These are phyloP conservation scores for Daucus carota DNA, from an alignment of 129 eudicot genomes.

Conservation along the genomic window DNA sequence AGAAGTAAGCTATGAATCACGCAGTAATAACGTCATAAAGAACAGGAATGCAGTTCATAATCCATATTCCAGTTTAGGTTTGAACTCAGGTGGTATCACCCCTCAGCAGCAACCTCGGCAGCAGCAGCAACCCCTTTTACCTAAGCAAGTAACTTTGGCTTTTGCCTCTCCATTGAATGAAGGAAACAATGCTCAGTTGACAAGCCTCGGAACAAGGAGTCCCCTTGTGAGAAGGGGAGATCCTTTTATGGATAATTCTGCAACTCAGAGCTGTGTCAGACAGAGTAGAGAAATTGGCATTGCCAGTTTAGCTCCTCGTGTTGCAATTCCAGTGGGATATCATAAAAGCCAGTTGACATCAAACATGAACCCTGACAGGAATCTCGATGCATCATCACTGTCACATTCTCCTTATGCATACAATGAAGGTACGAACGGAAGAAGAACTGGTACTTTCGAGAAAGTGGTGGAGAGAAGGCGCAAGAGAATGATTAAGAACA, in stretches of 20 bases:
- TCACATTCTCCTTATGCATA: constrained; percentile 46
- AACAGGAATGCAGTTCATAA: constrained; percentile 13
- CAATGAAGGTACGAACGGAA: constrained; percentile 49
- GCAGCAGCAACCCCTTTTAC: constrained; percentile 41
- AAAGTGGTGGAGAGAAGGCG: constrained; percentile 84
- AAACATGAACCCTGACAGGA: constrained; percentile 35
- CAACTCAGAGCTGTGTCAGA: constrained; percentile 28
- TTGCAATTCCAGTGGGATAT: constrained; percentile 29
- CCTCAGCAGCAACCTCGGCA: constrained; percentile 23
- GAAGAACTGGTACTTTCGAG: constrained; percentile 52
- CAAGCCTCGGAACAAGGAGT: constrained; percentile 36
- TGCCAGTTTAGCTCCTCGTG: constrained; percentile 24
- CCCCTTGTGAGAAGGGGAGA: constrained; percentile 27
- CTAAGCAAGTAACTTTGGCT: constrained; percentile 60
- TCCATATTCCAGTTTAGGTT: constrained; percentile 23
- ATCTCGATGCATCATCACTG: constrained; percentile 41
- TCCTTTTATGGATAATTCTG: constrained; percentile 23
- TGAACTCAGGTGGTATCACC: constrained; percentile 26
- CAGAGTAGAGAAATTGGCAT: constrained; percentile 38
- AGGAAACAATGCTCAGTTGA: constrained; percentile 31
- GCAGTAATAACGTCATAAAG: constrained; percentile 26
- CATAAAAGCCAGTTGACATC: constrained; percentile 33
- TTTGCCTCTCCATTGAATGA: constrained; percentile 41
- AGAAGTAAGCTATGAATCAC: constrained; percentile 27
- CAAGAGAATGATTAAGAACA: constrained; percentile 85